Evolutionary conservation across 345 rosid genomes (phyloP).

Genomic region (Citrus glauca): DNA sequence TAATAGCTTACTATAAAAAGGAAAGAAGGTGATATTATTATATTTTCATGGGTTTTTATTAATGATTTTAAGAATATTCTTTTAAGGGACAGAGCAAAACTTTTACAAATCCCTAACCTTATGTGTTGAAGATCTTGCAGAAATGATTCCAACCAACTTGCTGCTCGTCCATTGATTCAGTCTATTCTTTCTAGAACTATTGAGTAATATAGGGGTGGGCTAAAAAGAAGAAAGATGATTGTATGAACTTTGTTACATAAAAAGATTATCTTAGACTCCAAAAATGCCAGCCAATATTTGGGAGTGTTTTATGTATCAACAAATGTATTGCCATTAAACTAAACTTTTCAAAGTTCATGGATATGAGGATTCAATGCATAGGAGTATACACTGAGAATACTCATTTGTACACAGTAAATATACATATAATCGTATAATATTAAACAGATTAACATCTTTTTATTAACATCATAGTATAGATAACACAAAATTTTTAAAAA

Average conservation of each 20-base stretch:
- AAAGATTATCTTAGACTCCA: not conserved
- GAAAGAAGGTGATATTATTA: not conserved
- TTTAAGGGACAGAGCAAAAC: not conserved
- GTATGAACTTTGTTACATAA: no score
- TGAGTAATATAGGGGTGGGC: not conserved
- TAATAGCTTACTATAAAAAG: not conserved
- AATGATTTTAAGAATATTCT: not conserved
- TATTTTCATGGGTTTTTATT: not conserved
- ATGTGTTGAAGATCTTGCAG: conserved; percentile 3
- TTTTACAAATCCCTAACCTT: conserved; percentile 14
- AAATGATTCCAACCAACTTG: conserved; percentile 7
- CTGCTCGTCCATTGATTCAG: not conserved
- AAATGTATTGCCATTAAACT: no score
- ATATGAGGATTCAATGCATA: no score
- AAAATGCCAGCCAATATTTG: not conserved
- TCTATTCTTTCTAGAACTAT: not conserved
- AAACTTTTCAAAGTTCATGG: no score
- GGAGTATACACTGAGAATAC: no score
- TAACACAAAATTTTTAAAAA: no score
- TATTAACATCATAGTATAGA: no score
- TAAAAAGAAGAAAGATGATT: no score
- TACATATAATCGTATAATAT: no score
- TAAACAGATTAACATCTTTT: no score
- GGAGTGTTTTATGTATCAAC: no score
- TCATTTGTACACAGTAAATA: no score